These are phyloP conservation scores for Didymella arachidicola DNA, from an alignment of 2,329 filamentous ascomycete species.

Conservation along the genomic window DNA sequence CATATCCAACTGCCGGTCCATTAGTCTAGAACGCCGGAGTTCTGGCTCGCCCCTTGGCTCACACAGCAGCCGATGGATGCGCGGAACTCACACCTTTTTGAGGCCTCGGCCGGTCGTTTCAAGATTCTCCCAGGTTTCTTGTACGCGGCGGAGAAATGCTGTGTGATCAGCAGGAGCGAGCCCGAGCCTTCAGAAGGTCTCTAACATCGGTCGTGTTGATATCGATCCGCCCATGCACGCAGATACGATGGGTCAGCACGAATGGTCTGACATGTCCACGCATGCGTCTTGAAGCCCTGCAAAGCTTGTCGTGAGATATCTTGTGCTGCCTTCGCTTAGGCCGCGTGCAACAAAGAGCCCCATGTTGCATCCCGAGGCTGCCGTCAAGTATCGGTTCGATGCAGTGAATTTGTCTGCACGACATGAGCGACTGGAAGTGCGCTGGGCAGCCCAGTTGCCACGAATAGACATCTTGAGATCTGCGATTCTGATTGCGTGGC, in stretches of 20 bases:
- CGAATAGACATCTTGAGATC: slow-evolving; percentile 26
- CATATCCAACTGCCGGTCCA: slow-evolving; percentile 16
- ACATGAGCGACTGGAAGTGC: slow-evolving; percentile 2
- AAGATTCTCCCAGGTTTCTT: slow-evolving; percentile 24
- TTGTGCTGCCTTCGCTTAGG: slow-evolving; percentile 28
- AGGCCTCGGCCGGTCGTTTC: slow-evolving; percentile 29
- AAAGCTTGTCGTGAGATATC: slow-evolving; percentile 7
- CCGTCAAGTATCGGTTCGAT: slow-evolving; percentile 32
- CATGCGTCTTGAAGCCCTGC: slow-evolving; percentile 7
- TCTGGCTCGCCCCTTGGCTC: slow-evolving; percentile 23
- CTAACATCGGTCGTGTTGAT: slow-evolving; percentile 23
- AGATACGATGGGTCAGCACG: slow-evolving; percentile 20
- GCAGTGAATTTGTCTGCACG: slow-evolving; percentile 25
- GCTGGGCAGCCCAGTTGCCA: slow-evolving; percentile 3
- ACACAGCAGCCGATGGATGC: slow-evolving; percentile 25
- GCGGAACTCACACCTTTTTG: slow-evolving; percentile 28
- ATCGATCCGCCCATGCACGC: slow-evolving; percentile 33
- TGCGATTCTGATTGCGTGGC: slow-evolving; percentile 35
- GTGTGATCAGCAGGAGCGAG: slow-evolving; percentile 27
- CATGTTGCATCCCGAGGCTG: slow-evolving; percentile 18
- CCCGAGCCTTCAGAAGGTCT: slow-evolving; percentile 17
- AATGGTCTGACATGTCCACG: slow-evolving; percentile 23
- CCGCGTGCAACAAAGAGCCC: slow-evolving; percentile 20
- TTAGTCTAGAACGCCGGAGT: slow-evolving; percentile 17
- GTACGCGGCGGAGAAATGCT: slow-evolving; percentile 21